A percentile compares a stretch with the other conserved stretches of the same genome.
phyloP scores from a whole-genome alignment of 2,329 filamentous ascomycete genomes.

The Sclerotinia sclerotiorum region DNA sequence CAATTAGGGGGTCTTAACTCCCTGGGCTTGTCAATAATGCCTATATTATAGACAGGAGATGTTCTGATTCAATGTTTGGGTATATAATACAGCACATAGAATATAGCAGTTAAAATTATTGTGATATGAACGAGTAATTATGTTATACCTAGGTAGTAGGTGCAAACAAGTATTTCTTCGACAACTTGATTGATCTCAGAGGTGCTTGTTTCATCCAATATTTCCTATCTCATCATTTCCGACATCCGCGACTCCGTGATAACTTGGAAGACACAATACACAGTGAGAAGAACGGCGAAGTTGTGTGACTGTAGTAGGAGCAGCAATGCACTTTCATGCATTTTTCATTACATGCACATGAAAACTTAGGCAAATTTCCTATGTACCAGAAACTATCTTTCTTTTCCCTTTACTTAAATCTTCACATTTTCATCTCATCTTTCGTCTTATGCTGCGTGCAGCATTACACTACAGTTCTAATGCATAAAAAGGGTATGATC shows the following conservation, averaged over 20 bases:
- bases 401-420: neutral
- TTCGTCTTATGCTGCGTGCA: neutral
- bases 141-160: neutral
- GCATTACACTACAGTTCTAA: neutral
- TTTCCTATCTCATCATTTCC: neutral
- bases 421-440: neutral
- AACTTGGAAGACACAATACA: neutral
- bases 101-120: neutral
- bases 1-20: neutral
- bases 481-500: constrained; percentile 1
- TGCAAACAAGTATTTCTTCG: neutral
- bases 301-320: neutral
- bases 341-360: neutral
- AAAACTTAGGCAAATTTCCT: neutral
- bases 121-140: neutral
- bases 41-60: neutral
- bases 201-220: neutral
- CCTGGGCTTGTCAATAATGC: constrained; percentile 2
- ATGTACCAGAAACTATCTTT: neutral
- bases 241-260: neutral
- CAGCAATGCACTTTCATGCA: neutral
- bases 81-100: neutral
- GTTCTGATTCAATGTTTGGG: neutral
- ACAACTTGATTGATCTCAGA: neutral
- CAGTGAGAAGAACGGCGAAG: constrained; percentile 6